Evolutionary conservation across 1,284 basidiomycete genomes (phyloP), one percentile per base, ranked within the genome.

Genomic region (Sanghuangporus weigelae): DNA sequence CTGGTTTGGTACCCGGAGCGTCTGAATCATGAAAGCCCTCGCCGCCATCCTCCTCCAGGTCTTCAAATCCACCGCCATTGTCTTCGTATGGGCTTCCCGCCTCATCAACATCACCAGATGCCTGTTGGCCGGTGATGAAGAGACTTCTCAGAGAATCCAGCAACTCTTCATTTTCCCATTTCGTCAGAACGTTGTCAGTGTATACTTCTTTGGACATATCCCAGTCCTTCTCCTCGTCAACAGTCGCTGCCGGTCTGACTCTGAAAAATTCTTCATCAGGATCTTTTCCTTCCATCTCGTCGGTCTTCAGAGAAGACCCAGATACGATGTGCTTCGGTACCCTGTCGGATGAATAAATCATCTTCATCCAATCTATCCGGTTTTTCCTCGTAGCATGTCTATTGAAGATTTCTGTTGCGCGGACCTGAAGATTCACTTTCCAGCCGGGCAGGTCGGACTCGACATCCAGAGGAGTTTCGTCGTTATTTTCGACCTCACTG

Each of bases 141-240:
- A 96, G 78, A 63, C 85, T 78, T 11, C 93, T 86, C 69, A 99
- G 88, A 1, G 93, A 90, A 59, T 98, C 91, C 36, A 99, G 81
- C 71, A 92, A 80, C 14, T 84, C 86, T 68, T 96, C 93, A 67
- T 92, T 85, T 59, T 89, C 85, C 96, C 96, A 99, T 68, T 84
- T 83, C 63, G 79, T 81, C 63, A 97, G 72, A 36, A 79, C 77
- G 10, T 83, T 80, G 1, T 72, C 67, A 53, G 81, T 75, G 23
- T 84, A 61, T 0, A 71, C 68, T 55, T 84, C 84, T 71, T 95
- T 95, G 16, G 89, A 81, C 73, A 82, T 85, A 72, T 96, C 95
- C 26, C 86, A 73, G 19, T 82, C 82, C 35, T 89, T 87, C 2
- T 81, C 80, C 57, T 78, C 79, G 3, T 69, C 73, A 1, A 69